phyloP scores from a whole-genome alignment of 768 basidiomycete genomes.

The Boletellus ananas region DNA sequence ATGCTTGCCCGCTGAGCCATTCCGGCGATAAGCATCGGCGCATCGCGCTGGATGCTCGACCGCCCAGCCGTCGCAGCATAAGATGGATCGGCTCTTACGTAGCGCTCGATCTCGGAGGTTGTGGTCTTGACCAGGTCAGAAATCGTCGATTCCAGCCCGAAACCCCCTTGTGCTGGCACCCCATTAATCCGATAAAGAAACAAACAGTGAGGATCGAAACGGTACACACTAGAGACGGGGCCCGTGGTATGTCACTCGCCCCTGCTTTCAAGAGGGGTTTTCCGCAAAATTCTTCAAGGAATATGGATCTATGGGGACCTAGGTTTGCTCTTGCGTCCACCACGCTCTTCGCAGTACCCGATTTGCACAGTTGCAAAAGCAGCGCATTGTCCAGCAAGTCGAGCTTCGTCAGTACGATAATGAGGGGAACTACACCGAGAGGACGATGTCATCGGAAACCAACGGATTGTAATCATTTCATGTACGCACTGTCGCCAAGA shows the following conservation, averaged over 20 bases:
- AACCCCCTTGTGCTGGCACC: neutral
- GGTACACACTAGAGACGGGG: neutral
- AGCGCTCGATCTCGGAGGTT: neutral
- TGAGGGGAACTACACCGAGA: neutral
- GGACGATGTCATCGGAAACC: neutral
- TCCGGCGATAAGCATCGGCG: too few species aligned
- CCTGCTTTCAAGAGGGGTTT: neutral
- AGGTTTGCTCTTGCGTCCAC: neutral
- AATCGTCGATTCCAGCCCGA: neutral
- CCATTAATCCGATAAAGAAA: neutral
- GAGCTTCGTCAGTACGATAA: conserved; percentile 1
- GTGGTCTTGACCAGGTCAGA: neutral
- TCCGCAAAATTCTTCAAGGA: neutral
- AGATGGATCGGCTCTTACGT: neutral
- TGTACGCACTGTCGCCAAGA: neutral
- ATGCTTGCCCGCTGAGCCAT: too few species aligned
- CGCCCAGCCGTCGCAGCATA: neutral
- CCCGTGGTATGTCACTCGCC: neutral
- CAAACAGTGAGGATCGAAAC: neutral
- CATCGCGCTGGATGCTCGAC: too few species aligned
- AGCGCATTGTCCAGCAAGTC: neutral
- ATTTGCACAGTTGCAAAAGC: too few species aligned
- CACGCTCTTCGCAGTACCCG: neutral
- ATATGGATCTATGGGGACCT: neutral
- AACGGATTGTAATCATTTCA: neutral